Evolutionary conservation across 1,139 yeast genomes (phyloP).

Genomic region (Nakaseomyces uthaithaninus): DNA sequence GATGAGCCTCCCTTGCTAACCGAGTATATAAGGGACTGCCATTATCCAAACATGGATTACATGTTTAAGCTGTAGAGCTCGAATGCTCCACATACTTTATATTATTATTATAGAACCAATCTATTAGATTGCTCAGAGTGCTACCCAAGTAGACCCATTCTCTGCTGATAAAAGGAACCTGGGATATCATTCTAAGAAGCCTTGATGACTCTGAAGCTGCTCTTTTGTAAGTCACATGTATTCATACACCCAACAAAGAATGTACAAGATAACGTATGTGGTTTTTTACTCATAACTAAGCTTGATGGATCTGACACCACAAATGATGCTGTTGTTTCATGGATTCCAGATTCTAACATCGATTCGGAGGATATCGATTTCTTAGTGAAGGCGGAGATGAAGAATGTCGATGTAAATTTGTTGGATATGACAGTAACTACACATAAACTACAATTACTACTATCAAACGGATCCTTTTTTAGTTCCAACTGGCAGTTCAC

Average conservation of each 20-base stretch:
- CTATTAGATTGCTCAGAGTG: no score
- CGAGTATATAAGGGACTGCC: no score
- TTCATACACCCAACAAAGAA: constrained; percentile 75
- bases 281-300: constrained; percentile 55
- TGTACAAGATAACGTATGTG: constrained; percentile 68
- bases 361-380: constrained; percentile 22
- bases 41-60: no score
- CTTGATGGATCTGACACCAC: constrained; percentile 40
- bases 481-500: constrained; percentile 22
- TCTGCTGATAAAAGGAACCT: no score
- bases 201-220: constrained; percentile 10
- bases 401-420: constrained; percentile 9
- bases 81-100: no score
- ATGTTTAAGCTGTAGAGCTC: no score
- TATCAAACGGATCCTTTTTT: constrained; percentile 14
- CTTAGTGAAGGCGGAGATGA: constrained; percentile 18
- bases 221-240: constrained; percentile 53
- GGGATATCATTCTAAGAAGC: background rate
- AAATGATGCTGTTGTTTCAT: constrained; percentile 57
- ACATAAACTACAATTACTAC: constrained; percentile 12
- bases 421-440: background rate
- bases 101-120: no score
- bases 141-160: no score
- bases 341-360: constrained; percentile 61
- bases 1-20: constrained; percentile 6